Base-by-base conservation (phyloP, 371 early-diverging fungal genomes). In the Coemansia sp. region DNA sequence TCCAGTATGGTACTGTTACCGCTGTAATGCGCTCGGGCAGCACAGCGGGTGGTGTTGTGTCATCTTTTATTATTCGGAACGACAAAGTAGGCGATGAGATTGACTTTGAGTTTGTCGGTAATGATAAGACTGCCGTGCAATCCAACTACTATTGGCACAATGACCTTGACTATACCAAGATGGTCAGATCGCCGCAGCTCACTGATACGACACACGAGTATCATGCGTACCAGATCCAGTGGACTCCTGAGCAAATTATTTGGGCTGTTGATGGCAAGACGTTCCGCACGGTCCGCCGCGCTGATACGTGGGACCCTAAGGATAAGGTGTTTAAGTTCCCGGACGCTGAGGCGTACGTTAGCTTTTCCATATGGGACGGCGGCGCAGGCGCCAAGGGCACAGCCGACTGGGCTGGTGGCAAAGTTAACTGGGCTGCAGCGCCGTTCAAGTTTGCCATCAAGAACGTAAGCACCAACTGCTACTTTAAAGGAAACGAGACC, bases 361-460 rank as follows among this genome's bases (percentile, higher is more conserved):
- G 86, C 48, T 83, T 89, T 71, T 86, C 87, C 8, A 78, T 90
- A 57, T 90, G 90, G 90, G 89, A 90, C 64, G 90, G 89, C 42
- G 86, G 88, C 39, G 62, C 67, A 0, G 84, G 84, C 16, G 71
- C 59, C 5, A 59, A 78, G 54, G 87, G 89, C 29, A 88, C 89
- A 4, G 70, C 81, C 2, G 77, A 82, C 31, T 90, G 89, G 89
- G 88, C 89, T 6, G 89, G 89, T 39, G 80, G 83, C 3, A 71
- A 79, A 16, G 82, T 85, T 40, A 75, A 87, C 63, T 89, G 88
- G 88, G 65, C 51, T 22, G 61, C 69, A 1, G 75, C 66, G 42
- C 78, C 73, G 0, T 84, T 82, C 64, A 76, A 61, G 53, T 63
- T 84, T 63, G 78, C 64, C 37, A 66, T 85, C 29, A 83, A 83